Percentiles rank a stretch among this genome's conserved stretches.
Evolutionary conservation across 129 eudicot species (phyloP).

Genomic region (Saposhnikovia divaricata): DNA sequence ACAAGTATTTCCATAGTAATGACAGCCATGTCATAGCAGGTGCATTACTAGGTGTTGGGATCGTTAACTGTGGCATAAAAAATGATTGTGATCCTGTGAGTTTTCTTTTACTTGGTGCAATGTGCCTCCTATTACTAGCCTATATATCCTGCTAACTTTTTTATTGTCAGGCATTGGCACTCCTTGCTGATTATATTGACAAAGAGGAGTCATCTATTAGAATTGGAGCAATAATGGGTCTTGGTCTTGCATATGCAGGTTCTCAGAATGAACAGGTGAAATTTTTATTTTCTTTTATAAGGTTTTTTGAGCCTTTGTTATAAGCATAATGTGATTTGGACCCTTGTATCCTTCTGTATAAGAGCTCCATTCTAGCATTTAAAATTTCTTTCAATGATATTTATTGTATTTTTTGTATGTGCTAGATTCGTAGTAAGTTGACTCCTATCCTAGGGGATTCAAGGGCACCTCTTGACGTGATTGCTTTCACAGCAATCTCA

Average conservation of each 20-base stretch:
- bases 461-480: slow-evolving; percentile 80
- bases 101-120: not conserved
- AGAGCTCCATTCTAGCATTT: not conserved
- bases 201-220: slow-evolving; percentile 78
- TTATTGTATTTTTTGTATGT: not conserved
- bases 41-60: slow-evolving; percentile 90
- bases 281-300: not conserved
- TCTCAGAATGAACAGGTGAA: slow-evolving; percentile 76
- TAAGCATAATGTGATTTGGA: not conserved
- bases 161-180: slow-evolving; percentile 75
- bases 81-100: slow-evolving; percentile 96
- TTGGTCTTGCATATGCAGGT: slow-evolving; percentile 92
- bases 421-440: slow-evolving; percentile 64
- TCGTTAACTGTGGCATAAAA: slow-evolving; percentile 82
- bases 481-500: slow-evolving; percentile 79
- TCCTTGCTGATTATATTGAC: slow-evolving; percentile 77
- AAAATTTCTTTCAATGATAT: not conserved
- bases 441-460: slow-evolving; percentile 75
- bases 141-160: not conserved
- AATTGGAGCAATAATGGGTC: slow-evolving; percentile 97
- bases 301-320: not conserved
- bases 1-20: slow-evolving; percentile 89
- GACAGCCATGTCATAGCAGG: slow-evolving; percentile 88
- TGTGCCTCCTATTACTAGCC: not conserved
- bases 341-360: not conserved